phyloP scores from a whole-genome alignment of 73 alveolate species.

The Paramecium tetraurelia region DNA sequence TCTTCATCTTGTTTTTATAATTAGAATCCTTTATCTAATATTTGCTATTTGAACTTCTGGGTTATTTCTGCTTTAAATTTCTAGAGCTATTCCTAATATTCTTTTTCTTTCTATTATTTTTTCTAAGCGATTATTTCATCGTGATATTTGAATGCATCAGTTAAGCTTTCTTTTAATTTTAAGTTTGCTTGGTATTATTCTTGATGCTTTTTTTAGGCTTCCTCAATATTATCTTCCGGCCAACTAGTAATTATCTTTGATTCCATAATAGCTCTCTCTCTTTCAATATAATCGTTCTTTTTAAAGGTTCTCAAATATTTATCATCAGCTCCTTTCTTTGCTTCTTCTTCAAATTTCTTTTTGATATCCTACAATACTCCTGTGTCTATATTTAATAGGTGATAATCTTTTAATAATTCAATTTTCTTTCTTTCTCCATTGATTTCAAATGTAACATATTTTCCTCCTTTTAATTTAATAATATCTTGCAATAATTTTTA shows the following conservation, averaged over 20 bases:
- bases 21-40: neutral
- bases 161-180: neutral
- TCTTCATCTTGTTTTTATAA: neutral
- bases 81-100: neutral
- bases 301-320: neutral
- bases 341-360: slow-evolving; percentile 46
- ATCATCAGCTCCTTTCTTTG: slow-evolving; percentile 52
- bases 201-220: neutral
- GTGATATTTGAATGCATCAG: neutral
- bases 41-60: neutral
- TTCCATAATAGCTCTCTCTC: slow-evolving; percentile 27
- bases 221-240: slow-evolving; percentile 11
- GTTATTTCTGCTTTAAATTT: neutral
- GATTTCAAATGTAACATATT: slow-evolving; percentile 42
- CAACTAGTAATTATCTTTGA: neutral
- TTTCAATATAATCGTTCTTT: slow-evolving; percentile 36
- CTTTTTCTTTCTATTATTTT: neutral
- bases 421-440: slow-evolving; percentile 48
- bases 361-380: neutral
- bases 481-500: neutral
- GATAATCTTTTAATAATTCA: slow-evolving; percentile 16
- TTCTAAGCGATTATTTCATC: neutral
- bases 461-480: slow-evolving; percentile 18
- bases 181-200: neutral
- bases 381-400: slow-evolving; percentile 18